A percentile compares a stretch with the other conserved stretches of the same genome.
These are phyloP conservation scores for Lodderomyces jiufengensis DNA, from an alignment of 1,139 yeast genomes.

Conservation along the genomic window DNA sequence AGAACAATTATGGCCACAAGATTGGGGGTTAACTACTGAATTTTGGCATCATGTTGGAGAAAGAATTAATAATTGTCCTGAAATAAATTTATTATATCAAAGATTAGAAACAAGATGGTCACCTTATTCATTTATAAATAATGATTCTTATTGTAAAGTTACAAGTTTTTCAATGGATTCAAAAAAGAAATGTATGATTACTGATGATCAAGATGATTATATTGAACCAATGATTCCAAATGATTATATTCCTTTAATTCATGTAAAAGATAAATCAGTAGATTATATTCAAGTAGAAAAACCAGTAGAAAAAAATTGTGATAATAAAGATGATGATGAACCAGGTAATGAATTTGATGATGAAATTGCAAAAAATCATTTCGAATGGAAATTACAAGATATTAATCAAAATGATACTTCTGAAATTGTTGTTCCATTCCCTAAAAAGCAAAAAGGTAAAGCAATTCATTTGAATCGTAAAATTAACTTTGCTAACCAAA, in stretches of 20 bases:
- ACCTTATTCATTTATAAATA: conserved; percentile 6
- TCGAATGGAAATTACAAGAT: not conserved
- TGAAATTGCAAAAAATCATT: conserved; percentile 1
- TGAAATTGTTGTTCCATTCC: not conserved
- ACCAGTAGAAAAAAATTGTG: not conserved
- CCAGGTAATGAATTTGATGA: not conserved
- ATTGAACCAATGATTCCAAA: conserved; percentile 15
- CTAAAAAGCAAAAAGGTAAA: conserved; percentile 7
- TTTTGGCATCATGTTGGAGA: conserved; percentile 25
- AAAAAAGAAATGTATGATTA: conserved; percentile 22
- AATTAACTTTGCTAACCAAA: not conserved
- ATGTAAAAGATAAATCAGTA: conserved; percentile 16
- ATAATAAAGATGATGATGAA: conserved; percentile 1
- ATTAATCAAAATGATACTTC: not conserved
- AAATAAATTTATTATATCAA: conserved; percentile 15
- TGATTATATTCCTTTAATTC: conserved; percentile 18
- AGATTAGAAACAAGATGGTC: conserved; percentile 15
- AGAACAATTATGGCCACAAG: conserved; percentile 24
- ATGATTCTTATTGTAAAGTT: conserved; percentile 21
- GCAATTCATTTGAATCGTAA: conserved; percentile 6
- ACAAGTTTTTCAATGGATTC: conserved; percentile 25
- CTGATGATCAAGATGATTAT: conserved; percentile 24
- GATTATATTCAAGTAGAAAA: conserved; percentile 12
- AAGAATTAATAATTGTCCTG: conserved; percentile 15
- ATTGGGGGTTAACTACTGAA: conserved; percentile 23